Base-by-base conservation (phyloP, 352 stramenopile species). In the Phytophthora pseudosyringae region DNA sequence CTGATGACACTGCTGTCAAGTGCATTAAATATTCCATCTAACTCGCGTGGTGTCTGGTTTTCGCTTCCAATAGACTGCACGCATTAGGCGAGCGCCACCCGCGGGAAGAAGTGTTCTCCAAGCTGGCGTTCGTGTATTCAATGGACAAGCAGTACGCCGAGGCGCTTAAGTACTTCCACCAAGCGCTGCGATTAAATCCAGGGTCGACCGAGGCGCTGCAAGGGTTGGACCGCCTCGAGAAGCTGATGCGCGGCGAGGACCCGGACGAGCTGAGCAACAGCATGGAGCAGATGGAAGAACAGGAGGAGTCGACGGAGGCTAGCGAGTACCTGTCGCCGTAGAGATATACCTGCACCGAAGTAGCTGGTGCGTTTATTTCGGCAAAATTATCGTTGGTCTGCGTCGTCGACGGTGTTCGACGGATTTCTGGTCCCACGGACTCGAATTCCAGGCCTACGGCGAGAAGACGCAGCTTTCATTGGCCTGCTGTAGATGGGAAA, bases 241-340 rank as follows among this genome's bases (percentile, higher is more conserved):
- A 90, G 63, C 67, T 93, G 29, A 89, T 94, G 82, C 83, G 80
- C 8, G 85, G 82, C 4, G 83, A 93, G 32, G 83, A 93, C 54
- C 81, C 81, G 0, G 83, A 95, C 53, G 82, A 88, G 33, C 51
- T 88, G 33, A 88, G 73, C 64, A 80, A 79, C 39, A 83, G 75
- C 11, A 83, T 90, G 67, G 81, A 90, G 31, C 71, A 84, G 59
- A 63, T 90, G 55, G 82, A 87, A 47, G 80, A 85, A 33, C 70
- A 75, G 31, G 77, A 89, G 26, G 79, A 80, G 26, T 88, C 74
- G 31, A 78, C 86, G 59, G 80, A 88, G 9, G 57, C 71, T 0
- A 75, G 69, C 32, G 83, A 90, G 59, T 88, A 83, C 52, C 35
- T 80, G 31, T 71, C 69, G 21, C 49, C 72, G 9, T 80, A 70